Evolutionary conservation across 305 asterid species (phyloP).

Genomic region (Fraxinus xanthoxyloides): DNA sequence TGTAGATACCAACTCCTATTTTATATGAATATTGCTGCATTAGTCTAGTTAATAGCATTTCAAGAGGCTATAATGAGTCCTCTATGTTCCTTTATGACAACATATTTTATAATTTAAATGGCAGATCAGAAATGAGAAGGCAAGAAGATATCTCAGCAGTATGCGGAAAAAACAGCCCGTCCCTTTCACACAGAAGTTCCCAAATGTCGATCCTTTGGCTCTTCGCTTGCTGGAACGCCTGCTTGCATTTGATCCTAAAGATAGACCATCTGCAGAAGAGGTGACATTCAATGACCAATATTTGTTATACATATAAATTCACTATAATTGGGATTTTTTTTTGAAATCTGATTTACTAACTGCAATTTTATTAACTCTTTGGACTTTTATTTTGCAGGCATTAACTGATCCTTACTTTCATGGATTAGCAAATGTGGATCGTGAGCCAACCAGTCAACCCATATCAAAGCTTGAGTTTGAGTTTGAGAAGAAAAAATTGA

Average conservation of each 20-base stretch:
- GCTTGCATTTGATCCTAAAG: constrained; percentile 96
- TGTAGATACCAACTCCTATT: not conserved
- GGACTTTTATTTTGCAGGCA: too few species aligned
- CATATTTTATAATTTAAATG: constrained; percentile 31
- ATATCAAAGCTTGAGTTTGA: too few species aligned
- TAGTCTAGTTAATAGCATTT: not conserved
- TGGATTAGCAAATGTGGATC: too few species aligned
- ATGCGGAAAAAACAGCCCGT: constrained; percentile 85
- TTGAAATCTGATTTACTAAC: too few species aligned
- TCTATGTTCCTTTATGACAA: constrained; percentile 17
- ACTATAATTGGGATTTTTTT: too few species aligned
- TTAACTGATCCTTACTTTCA: too few species aligned
- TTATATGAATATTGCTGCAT: not conserved
- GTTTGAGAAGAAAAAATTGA: too few species aligned
- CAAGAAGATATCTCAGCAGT: constrained; percentile 89
- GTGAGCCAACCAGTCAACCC: too few species aligned
- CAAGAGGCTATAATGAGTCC: not conserved
- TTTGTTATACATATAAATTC: too few species aligned
- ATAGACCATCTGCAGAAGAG: constrained; percentile 92
- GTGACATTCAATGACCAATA: constrained; percentile 32
- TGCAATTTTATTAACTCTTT: too few species aligned
- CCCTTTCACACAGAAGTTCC: constrained; percentile 81
- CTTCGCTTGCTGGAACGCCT: constrained; percentile 75
- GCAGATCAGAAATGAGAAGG: constrained; percentile 99
- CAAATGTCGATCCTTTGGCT: constrained; percentile 80